A percentile compares a stretch with the other conserved stretches of the same genome.
These are phyloP conservation scores for Fraxinus paxiana DNA, from an alignment of 305 asterid genomes.

Conservation along the genomic window DNA sequence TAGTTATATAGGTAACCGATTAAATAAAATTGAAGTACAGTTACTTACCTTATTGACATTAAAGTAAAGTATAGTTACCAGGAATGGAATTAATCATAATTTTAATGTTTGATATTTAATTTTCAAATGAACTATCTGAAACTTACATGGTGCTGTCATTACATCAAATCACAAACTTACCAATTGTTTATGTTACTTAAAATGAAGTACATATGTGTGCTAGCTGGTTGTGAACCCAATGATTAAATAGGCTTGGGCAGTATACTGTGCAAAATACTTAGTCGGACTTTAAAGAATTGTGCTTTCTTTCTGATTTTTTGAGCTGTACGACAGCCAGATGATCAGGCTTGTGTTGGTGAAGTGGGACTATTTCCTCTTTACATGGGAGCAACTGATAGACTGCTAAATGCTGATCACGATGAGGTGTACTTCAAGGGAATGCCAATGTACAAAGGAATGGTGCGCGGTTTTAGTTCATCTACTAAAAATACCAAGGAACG, in stretches of 20 bases:
- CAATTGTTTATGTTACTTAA: background rate
- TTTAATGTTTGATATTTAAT: background rate
- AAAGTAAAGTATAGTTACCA: background rate
- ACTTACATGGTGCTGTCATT: background rate
- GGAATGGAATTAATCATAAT: background rate
- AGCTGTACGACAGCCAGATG: constrained; percentile 55
- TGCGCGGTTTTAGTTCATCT: constrained; percentile 24
- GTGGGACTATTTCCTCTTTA: constrained; percentile 68
- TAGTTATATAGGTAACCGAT: background rate
- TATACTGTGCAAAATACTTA: background rate
- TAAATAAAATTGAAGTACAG: background rate
- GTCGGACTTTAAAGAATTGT: background rate
- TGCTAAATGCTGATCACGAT: constrained; percentile 83
- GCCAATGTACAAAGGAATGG: constrained; percentile 82
- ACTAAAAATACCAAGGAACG: background rate
- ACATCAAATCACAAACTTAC: background rate
- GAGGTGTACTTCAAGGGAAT: constrained; percentile 85
- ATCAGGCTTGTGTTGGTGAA: constrained; percentile 78
- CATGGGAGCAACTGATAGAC: constrained; percentile 78
- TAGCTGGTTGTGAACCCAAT: background rate
- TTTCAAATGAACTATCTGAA: background rate
- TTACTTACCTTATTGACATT: background rate
- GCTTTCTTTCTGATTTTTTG: background rate
- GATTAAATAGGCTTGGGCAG: background rate
- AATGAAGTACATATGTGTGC: background rate